Conservation (phyloP, 1,139 yeast genomes). For the Komagataea norvegica region DNA sequence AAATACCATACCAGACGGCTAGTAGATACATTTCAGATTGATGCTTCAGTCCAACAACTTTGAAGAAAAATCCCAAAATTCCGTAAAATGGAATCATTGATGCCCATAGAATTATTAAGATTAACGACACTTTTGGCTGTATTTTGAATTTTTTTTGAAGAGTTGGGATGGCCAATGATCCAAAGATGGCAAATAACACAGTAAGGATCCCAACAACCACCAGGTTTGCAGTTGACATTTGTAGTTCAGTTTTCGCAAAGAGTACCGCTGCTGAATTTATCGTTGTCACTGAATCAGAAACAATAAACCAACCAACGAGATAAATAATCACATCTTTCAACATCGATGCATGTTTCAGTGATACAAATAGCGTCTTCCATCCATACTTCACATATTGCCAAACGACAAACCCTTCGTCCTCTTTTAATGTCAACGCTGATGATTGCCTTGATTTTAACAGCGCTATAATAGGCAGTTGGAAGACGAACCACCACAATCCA, state of each 20-base stretch:
- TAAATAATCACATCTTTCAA: slow-evolving; percentile 57
- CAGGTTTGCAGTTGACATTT: slow-evolving; percentile 58
- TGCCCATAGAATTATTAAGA: slow-evolving; percentile 53
- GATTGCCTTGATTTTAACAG: slow-evolving; percentile 43
- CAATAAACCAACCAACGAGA: slow-evolving; percentile 62
- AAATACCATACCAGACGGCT: slow-evolving; percentile 67
- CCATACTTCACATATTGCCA: slow-evolving; percentile 45
- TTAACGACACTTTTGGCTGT: slow-evolving; percentile 43
- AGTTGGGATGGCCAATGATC: slow-evolving; percentile 53
- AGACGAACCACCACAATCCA: slow-evolving; percentile 68
- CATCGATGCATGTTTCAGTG: slow-evolving; percentile 50
- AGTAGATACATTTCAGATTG: slow-evolving; percentile 60
- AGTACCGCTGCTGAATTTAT: slow-evolving; percentile 69
- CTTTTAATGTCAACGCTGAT: slow-evolving; percentile 25
- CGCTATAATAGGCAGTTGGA: slow-evolving; percentile 52
- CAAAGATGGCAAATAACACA: slow-evolving; percentile 57
- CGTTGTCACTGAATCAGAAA: slow-evolving; percentile 66
- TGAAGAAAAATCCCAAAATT: slow-evolving; percentile 50
- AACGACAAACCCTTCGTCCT: slow-evolving; percentile 16
- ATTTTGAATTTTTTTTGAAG: slow-evolving; percentile 36
- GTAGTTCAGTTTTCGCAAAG: slow-evolving; percentile 60
- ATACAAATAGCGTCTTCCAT: slow-evolving; percentile 49
- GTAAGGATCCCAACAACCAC: slow-evolving; percentile 58
- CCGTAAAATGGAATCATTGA: slow-evolving; percentile 65
- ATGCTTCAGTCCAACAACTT: slow-evolving; percentile 48